Evolutionary conservation across 495 filamentous ascomycete species (phyloP), one percentile per base, ranked within the genome.

Genomic region (Aspergillus ostianus): DNA sequence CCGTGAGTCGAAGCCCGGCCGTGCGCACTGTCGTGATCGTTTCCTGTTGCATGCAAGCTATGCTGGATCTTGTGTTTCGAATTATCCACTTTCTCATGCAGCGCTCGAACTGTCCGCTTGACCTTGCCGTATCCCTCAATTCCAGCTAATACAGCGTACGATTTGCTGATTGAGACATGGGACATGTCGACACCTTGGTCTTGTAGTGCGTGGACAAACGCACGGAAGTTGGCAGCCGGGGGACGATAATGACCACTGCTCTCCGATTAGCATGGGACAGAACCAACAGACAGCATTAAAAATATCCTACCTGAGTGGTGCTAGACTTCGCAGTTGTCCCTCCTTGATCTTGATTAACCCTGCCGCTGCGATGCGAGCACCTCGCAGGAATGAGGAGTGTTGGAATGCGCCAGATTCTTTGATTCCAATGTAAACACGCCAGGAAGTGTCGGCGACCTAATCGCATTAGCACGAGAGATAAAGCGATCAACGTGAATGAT

Each of bases 351-450:
- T 92, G 62, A 97, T 92, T 47, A 93, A 73, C 0, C 93, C 92
- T 9, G 92, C 92, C 2, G 92, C 90, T 0, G 86, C 84, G 48
- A 96, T 91, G 18, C 91, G 84, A 18, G 82, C 81, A 15, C 93
- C 93, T 50, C 91, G 88, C 2, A 97, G 77, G 65, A 97, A 97
- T 0, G 88, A 92, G 7, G 84, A 89, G 73, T 97, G 93, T 66
- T 97, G 93, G 67, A 97, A 97, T 8, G 89, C 84, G 27, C 93
- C 93, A 27, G 84, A 85, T 68, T 90, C 86, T 65, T 97, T 97
- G 72, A 97, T 94, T 48, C 91, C 92, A 44, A 96, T 84, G 75
- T 97, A 96, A 0, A 97, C 78, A 8, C 93, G 85, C 65, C 91
- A 93, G 2, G 85, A 88, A 0, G 90, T 93, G 73, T 97, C 92